Percentiles rank a stretch among this genome's conserved stretches.
These are phyloP conservation scores for Xylaria arbuscula DNA, from an alignment of 2,329 filamentous ascomycete species.

Conservation along the genomic window DNA sequence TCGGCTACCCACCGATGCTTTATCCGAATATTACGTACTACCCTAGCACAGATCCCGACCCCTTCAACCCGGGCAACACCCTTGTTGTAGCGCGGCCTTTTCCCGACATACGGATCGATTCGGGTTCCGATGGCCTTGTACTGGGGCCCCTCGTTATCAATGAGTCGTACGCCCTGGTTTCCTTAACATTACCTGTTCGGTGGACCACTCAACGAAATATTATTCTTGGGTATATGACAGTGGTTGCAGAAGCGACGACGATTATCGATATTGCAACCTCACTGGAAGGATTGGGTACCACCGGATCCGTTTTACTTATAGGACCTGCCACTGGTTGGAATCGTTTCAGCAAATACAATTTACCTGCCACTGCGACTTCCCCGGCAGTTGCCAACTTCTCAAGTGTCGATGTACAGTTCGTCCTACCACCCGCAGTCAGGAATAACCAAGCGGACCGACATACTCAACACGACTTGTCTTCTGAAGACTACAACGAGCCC, in stretches of 20 bases:
- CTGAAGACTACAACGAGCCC: slow-evolving; percentile 57
- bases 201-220: slow-evolving; percentile 70
- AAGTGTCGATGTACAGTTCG: slow-evolving; percentile 64
- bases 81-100: slow-evolving; percentile 62
- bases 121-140: slow-evolving; percentile 68
- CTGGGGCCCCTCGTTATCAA: slow-evolving; percentile 82
- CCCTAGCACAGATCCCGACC: slow-evolving; percentile 56
- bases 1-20: slow-evolving; percentile 77
- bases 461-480: slow-evolving; percentile 54
- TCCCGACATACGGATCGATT: slow-evolving; percentile 61
- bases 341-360: slow-evolving; percentile 61
- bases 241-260: slow-evolving; percentile 75
- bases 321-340: slow-evolving; percentile 76
- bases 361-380: slow-evolving; percentile 61
- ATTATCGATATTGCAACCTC: slow-evolving; percentile 72
- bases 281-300: slow-evolving; percentile 75
- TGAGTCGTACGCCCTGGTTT: slow-evolving; percentile 78
- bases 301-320: slow-evolving; percentile 76
- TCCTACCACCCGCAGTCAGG: slow-evolving; percentile 66
- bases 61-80: slow-evolving; percentile 54
- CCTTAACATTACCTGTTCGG: slow-evolving; percentile 82
- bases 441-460: slow-evolving; percentile 61
- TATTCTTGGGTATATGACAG: slow-evolving; percentile 84
- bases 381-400: slow-evolving; percentile 53
- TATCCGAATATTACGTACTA: slow-evolving; percentile 83